Base-by-base conservation (phyloP, 176 grass and related monocot species). In the Musa beccarii region DNA sequence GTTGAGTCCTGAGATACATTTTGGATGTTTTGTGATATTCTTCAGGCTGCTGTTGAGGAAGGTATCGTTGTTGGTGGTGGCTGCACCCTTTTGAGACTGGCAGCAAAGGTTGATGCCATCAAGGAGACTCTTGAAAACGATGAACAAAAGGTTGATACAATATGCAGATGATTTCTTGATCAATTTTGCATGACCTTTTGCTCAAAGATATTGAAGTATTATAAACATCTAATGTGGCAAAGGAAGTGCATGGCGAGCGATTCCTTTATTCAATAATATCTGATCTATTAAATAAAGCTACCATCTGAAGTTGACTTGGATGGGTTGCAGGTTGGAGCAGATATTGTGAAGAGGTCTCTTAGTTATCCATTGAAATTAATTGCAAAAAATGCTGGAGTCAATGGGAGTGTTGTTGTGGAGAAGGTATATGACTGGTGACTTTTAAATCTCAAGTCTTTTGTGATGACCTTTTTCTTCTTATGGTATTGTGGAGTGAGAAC, bases 61-160 rank as follows among this genome's bases (percentile, higher is more conserved):
- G 92, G 92, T 78, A 96, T 92, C 56, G 92, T 96, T 75, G 92
- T 96, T 76, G 92, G 92, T 69, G 92, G 92, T 75, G 92, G 92
- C 3, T 96, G 92, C 80, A 88, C 89, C 49, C 89, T 96, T 63
- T 84, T 96, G 85, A 89, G 92, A 59, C 85, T 96, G 34, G 92
- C 92, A 10, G 79, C 89, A 82, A 90, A 78, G 80, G 92, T 96
- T 9, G 92, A 96, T 74, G 89, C 83, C 59, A 96, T 96, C 66
- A 96, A 92, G 83, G 89, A 90, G 17, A 89, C 83, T 50, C 81
- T 92, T 9, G 92, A 92, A 15, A 92, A 96, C 9, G 92, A 92
- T 29, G 92, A 96, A 72, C 92, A 96, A 82, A 96, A 96, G 89
- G 92, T 96, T 15, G 62, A 26, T 73, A 62, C 10, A 15, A 51